Base-by-base conservation (phyloP, 331 rosid species). In the Stylosanthes scabra region DNA sequence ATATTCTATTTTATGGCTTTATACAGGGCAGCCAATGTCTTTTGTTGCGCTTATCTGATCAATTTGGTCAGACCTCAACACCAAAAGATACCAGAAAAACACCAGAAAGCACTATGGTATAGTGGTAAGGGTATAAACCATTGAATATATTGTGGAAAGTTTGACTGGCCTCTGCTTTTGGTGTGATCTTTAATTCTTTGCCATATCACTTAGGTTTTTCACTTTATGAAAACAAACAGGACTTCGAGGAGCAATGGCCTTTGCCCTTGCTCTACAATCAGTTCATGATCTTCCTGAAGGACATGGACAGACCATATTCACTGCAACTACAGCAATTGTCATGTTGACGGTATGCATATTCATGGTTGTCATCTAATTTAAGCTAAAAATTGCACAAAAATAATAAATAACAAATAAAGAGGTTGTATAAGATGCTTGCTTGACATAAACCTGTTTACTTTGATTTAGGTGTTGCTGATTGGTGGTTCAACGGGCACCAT, bases 241-340 rank as follows among this genome's bases (percentile, higher is more conserved):
- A 77, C 97, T 91, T 74, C 88, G 97, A 77, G 97, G 97, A 69
- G 96, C 93, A 59, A 91, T 91, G 93, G 93, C 97, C 14, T 91
- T 91, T 86, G 96, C 97, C 67, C 88, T 89, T 60, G 91, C 97
- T 63, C 81, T 91, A 81, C 96, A 91, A 83, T 91, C 96, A 45
- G 81, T 89, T 78, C 93, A 87, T 61, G 96, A 89, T 74, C 97
- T 91, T 80, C 93, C 93, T 63, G 91, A 87, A 25, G 96, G 91
- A 74, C 96, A 91, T 44, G 97, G 97, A 42, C 93, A 89, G 81
- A 91, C 93, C 31, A 87, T 91, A 75, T 86, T 91, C 87, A 87
- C 96, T 12, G 96, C 97, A 77, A 91, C 97, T 68, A 91, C 97
- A 49, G 96, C 97, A 31, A 91, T 91, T 68, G 89, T 91, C 70